Evolutionary conservation across 352 stramenopile species (phyloP), one percentile per base, ranked within the genome.

Genomic region (Pythium vanterpoolii): DNA sequence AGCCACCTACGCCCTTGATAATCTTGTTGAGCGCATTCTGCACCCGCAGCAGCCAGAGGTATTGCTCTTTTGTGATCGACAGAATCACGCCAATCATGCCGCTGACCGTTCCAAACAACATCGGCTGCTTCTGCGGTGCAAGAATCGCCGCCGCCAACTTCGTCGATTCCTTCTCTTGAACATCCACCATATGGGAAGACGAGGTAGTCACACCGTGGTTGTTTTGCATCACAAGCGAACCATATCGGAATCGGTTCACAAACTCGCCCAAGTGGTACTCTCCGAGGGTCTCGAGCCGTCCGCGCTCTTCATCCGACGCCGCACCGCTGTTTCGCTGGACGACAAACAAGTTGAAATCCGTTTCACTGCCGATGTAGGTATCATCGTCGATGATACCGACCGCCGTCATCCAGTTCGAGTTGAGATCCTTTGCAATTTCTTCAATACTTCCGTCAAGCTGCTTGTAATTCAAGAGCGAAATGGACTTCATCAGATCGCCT

Each of bases 401-500:
- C 18, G 93, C 90, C 11, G 94, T 98, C 69, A 97, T 98, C 90
- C 95, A 98, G 68, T 98, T 98, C 8, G 90, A 90, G 68, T 98
- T 98, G 62, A 98, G 89, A 68, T 99, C 96, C 59, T 97, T 87
- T 3, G 95, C 95, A 59, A 98, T 89, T 69, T 98, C 94, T 74
- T 98, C 93, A n/a, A 98, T 90, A 23, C 71, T 91, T 3, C 86
- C 86, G 51, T 94, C 88, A 26, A 91, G 62, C 42, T 93, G 86
- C 69, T 97, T 96, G 80, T 98, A 98, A 64, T 94, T 94, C 27
- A 98, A 68, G 23, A 99, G 66, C 27, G 90, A 97, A 50, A 98
- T 96, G 3, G 93, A 98, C 62, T 98, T 97, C 96, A 99, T 98
- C 42, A 99, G 67, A 62, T 99, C 96, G 19, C 95, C 96, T 19